Conservation (phyloP, 108 stramenopile species). For the Hondaea fermentalgiana region DNA sequence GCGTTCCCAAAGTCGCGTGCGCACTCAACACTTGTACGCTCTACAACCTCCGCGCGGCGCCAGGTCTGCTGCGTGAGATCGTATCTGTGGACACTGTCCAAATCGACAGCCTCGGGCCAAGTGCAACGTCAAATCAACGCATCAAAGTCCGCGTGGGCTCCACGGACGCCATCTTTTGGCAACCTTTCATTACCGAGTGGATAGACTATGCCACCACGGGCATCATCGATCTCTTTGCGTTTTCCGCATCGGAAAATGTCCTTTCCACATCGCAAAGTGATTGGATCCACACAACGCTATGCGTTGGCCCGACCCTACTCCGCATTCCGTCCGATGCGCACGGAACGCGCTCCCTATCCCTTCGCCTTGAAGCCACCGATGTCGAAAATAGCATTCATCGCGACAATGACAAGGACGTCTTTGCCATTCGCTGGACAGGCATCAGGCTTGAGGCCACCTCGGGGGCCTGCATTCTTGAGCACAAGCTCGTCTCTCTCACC, state of each 20-base stretch:
- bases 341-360: not conserved
- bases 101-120: too few relatives aligned
- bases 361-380: not conserved
- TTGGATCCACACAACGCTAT: not conserved
- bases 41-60: not conserved
- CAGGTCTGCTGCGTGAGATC: not conserved
- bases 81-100: not conserved
- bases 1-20: not conserved
- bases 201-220: not conserved
- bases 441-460: not conserved
- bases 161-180: not conserved
- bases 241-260: not conserved
- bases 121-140: too few relatives aligned
- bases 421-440: not conserved
- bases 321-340: not conserved
- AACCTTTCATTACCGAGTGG: not conserved
- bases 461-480: not conserved
- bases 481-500: not conserved
- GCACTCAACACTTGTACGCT: not conserved
- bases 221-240: not conserved
- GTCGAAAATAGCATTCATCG: not conserved
- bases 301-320: not conserved
- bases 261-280: not conserved
- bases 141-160: not conserved
- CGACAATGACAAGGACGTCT: not conserved